Conservation (phyloP, 73 alveolate genomes). For the Tetrahymena borealis region DNA sequence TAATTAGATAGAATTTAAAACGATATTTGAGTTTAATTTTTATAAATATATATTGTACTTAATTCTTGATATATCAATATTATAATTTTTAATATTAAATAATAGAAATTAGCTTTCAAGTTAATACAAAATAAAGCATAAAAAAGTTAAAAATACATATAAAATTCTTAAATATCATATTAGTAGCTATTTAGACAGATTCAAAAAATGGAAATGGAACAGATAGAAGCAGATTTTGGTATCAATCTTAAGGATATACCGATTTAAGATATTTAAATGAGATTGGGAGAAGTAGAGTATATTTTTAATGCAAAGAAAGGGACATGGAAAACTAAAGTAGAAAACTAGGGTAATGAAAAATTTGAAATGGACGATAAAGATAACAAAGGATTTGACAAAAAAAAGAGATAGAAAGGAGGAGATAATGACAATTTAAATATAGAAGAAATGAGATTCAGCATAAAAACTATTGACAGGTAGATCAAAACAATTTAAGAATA, state of each 20-base stretch:
- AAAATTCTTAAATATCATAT: too few species aligned
- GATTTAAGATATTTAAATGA: neutral
- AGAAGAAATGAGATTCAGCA: neutral
- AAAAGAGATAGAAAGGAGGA: neutral
- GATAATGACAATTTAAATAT: neutral
- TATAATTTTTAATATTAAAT: too few species aligned
- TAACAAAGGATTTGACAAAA: neutral
- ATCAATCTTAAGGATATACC: neutral
- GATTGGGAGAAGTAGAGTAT: neutral
- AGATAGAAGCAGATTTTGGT: neutral
- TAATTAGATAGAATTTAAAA: too few species aligned
- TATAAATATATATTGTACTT: too few species aligned
- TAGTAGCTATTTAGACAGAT: too few species aligned
- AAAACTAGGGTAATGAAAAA: neutral
- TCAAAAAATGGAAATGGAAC: neutral
- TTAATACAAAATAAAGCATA: too few species aligned
- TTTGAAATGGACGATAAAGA: neutral
- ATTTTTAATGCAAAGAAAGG: neutral
- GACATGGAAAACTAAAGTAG: neutral
- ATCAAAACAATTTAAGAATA: neutral
- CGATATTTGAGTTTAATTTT: too few species aligned
- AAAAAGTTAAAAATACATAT: too few species aligned
- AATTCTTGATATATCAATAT: too few species aligned
- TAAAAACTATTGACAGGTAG: neutral
- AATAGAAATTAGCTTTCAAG: too few species aligned